These are phyloP conservation scores for Podospora comata DNA, from an alignment of 495 filamentous ascomycete genomes.

Conservation along the genomic window DNA sequence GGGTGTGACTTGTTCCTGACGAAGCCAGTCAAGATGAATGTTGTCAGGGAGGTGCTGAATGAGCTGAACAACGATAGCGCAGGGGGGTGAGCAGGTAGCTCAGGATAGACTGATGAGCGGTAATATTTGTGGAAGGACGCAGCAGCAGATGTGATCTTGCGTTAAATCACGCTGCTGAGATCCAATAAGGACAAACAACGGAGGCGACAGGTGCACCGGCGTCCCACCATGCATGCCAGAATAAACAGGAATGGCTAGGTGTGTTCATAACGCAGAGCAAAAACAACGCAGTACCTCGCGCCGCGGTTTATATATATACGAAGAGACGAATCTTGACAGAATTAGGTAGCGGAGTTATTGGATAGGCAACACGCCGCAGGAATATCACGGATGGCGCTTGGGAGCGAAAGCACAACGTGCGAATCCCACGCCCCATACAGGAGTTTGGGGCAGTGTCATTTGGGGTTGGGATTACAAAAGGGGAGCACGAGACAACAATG, in stretches of 20 bases:
- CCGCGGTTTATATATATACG: not conserved
- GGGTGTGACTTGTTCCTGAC: conserved; percentile 69
- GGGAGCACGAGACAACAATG: no score
- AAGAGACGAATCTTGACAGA: not conserved
- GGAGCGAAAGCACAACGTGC: no score
- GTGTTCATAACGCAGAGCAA: not conserved
- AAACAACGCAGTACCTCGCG: no score
- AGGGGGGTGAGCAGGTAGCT: not conserved
- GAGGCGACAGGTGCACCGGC: not conserved
- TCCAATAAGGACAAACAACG: not conserved
- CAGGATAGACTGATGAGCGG: not conserved
- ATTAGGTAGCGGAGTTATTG: no score
- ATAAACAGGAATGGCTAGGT: not conserved
- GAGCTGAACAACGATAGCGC: conserved; percentile 7
- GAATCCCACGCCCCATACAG: no score
- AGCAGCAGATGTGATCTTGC: not conserved
- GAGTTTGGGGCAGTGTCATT: no score
- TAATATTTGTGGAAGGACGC: no score
- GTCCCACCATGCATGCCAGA: not conserved
- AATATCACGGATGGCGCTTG: no score
- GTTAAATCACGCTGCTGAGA: no score
- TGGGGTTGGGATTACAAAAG: no score
- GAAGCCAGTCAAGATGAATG: conserved; percentile 57
- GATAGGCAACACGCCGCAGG: no score
- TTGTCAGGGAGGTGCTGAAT: conserved; percentile 20